Evolutionary conservation across 129 eudicot genomes (phyloP), one percentile per base, ranked within the genome.

Genomic region (Oenanthe sinensis): DNA sequence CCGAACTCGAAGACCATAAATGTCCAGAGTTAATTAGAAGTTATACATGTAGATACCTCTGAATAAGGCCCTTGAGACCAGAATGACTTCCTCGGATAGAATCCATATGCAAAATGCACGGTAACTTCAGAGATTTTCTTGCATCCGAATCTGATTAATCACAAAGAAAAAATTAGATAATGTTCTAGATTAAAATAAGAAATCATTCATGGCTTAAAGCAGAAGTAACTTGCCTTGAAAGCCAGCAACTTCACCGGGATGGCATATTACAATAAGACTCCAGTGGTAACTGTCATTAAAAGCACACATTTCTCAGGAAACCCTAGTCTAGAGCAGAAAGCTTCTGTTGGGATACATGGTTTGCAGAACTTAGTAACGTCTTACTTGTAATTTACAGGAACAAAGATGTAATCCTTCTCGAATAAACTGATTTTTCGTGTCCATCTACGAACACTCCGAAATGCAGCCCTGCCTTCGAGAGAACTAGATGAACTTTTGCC

Each of bases 101-200:
- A 88, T 95, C 99, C 99, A 95, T 92, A 83, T 95, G 99, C 87
- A 95, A 82, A 78, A 95, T 84, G 79, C 99, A 95, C 7, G 99
- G 97, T 58, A 92, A 88, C 82, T 81, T 92, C 44, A 42, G 75
- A 10, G 86, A 84, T 52, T 82, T 81, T 10, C 33, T 54, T 45
- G 77, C 77, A 74, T 86, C 91, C 81, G 77, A 90, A 77, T 86
- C 99, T 95, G 79, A 77, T 79, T 54, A 9, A 36, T 48, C 50
- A 49, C 71, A 68, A 17, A 28, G 58, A 67, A 49, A 47, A 74
- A 77, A 76, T 74, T 15, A 79, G 46, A 10, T 49, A 26, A 65
- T 16, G 52, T 14, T 36, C 67, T 75, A 74, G 8, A 72, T 63
- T 60, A 46, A 30, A 20, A 48, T 43, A 67, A 49, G 17, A 50